phyloP scores from a whole-genome alignment of 2,329 filamentous ascomycete genomes.

The Diaporthe helianthi region DNA sequence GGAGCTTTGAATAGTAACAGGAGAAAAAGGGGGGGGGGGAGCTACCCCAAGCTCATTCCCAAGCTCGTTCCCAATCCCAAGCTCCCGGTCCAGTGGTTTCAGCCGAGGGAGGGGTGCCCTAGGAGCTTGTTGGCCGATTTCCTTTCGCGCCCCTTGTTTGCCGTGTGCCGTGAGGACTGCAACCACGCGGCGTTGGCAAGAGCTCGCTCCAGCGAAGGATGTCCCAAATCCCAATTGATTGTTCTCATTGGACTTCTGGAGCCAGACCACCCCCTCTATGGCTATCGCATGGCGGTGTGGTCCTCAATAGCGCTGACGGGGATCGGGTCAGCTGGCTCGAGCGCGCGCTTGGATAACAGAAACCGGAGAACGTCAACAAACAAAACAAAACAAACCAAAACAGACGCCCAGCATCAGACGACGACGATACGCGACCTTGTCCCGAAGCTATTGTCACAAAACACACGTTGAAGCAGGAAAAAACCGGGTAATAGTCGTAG shows the following conservation, averaged over 20 bases:
- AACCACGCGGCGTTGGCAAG: conserved; percentile 24
- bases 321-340: conserved; percentile 16
- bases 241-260: neutral
- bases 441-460: neutral
- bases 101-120: conserved; percentile 26
- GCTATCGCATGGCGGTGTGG: conserved; percentile 17
- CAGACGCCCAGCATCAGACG: conserved; percentile 6
- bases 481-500: conserved; percentile 22
- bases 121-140: neutral
- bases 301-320: conserved; percentile 15
- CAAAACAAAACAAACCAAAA: conserved; percentile 7
- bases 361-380: conserved; percentile 35
- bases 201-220: conserved; percentile 7
- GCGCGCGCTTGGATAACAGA: neutral
- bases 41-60: neutral
- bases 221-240: neutral
- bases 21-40: conserved; percentile 4
- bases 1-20: conserved; percentile 2
- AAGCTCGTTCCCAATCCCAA: conserved; percentile 9
- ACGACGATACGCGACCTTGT: neutral
- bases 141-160: neutral
- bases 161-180: conserved; percentile 21
- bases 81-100: conserved; percentile 25
- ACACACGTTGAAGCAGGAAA: conserved; percentile 3
- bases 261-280: neutral